Conservation (phyloP, 116 monocot genomes). For the Trichopus zeylanicus region DNA sequence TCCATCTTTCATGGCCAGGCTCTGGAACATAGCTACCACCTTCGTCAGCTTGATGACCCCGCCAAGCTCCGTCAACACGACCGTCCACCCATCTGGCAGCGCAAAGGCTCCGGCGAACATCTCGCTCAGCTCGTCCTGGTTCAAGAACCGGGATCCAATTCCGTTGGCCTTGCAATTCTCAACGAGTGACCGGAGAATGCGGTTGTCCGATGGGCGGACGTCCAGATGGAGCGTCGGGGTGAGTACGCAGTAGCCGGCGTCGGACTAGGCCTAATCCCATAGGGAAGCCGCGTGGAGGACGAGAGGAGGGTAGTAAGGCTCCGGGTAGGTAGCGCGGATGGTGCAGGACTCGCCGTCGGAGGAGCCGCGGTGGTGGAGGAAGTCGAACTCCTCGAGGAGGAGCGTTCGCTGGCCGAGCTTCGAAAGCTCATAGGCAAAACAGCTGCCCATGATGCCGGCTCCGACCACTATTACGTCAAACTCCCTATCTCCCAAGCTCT, state of each 20-base stretch:
- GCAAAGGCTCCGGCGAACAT: constrained; percentile 37
- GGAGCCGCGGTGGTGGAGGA: constrained; percentile 85
- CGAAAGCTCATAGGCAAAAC: constrained; percentile 57
- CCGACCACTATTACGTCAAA: constrained; percentile 72
- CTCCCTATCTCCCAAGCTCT: background rate
- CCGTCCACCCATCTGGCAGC: constrained; percentile 58
- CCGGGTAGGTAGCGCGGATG: constrained; percentile 70
- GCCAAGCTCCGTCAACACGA: constrained; percentile 27
- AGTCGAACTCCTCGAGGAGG: constrained; percentile 80
- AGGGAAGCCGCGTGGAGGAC: constrained; percentile 40
- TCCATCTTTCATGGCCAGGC: constrained; percentile 38
- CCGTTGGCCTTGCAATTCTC: constrained; percentile 19
- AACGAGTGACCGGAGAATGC: constrained; percentile 33
- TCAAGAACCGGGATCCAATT: constrained; percentile 17
- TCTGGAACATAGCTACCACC: constrained; percentile 86
- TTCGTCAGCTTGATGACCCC: constrained; percentile 86
- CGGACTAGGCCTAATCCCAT: constrained; percentile 49
- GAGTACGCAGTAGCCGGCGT: constrained; percentile 55
- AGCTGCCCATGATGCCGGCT: constrained; percentile 95
- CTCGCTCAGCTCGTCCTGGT: constrained; percentile 4
- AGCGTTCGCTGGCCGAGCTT: constrained; percentile 46
- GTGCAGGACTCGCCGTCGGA: constrained; percentile 97
- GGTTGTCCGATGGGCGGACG: constrained; percentile 42
- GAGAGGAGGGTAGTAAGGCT: constrained; percentile 51
- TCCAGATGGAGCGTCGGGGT: constrained; percentile 66